Conservation (phyloP, 2,329 filamentous ascomycete species). For the Diaporthe humulicola region DNA sequence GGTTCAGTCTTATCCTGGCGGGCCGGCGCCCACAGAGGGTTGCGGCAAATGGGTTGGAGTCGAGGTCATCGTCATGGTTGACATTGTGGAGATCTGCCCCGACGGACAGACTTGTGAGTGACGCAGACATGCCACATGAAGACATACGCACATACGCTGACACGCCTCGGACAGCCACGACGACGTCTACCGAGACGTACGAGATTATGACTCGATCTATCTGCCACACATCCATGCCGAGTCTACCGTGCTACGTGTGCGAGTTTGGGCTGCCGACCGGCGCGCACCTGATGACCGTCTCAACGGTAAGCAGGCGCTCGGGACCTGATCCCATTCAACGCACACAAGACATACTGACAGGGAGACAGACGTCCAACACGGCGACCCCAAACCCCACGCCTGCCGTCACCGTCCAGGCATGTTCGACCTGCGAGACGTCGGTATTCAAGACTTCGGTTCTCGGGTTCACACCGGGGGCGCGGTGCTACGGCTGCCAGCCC, state of each 20-base stretch:
- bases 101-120: constrained; percentile 38
- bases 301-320: constrained; percentile 42
- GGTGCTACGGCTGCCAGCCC: constrained; percentile 44
- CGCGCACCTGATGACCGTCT: constrained; percentile 45
- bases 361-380: constrained; percentile 43
- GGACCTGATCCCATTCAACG: neutral
- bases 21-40: constrained; percentile 12
- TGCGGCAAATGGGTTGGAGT: constrained; percentile 39
- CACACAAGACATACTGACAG: neutral
- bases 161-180: constrained; percentile 24
- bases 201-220: constrained; percentile 46
- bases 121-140: neutral
- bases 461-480: constrained; percentile 43
- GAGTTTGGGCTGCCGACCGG: constrained; percentile 42
- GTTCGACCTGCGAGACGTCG: constrained; percentile 44
- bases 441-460: constrained; percentile 45
- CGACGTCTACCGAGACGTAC: constrained; percentile 39
- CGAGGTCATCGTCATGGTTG: constrained; percentile 40
- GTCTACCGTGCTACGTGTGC: constrained; percentile 49
- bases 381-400: constrained; percentile 40
- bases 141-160: constrained; percentile 1
- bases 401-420: constrained; percentile 45
- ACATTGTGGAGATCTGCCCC: constrained; percentile 38
- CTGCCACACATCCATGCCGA: constrained; percentile 45
- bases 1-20: constrained; percentile 3